phyloP scores from a whole-genome alignment of 768 basidiomycete species.

The Coprinopsis marcescibilis region DNA sequence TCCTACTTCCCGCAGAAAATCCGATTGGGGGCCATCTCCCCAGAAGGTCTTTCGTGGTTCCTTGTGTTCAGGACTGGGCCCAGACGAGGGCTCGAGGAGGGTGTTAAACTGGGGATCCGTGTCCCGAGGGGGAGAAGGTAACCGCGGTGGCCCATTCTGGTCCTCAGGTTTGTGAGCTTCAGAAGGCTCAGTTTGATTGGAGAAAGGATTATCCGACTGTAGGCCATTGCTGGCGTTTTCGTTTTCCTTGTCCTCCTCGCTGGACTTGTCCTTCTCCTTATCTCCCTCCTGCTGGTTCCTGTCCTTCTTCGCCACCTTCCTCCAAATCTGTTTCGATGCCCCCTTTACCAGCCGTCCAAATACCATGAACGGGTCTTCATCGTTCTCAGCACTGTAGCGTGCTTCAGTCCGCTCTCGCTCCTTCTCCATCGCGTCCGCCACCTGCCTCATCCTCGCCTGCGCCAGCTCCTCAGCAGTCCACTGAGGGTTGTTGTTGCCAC shows the following conservation, averaged over 20 bases:
- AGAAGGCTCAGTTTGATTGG: background rate
- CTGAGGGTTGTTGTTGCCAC: slow-evolving; percentile 1
- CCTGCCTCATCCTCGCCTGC: slow-evolving; percentile 23
- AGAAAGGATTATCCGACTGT: background rate
- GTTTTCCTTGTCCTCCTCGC: background rate
- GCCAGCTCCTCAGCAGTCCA: slow-evolving; percentile 37
- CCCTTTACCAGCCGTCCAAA: slow-evolving; percentile 49
- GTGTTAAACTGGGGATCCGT: no score
- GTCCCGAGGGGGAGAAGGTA: no score
- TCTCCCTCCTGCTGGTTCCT: slow-evolving; percentile 15
- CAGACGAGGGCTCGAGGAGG: no score
- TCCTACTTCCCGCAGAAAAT: no score
- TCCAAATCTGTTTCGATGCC: slow-evolving; percentile 47
- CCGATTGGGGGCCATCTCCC: no score
- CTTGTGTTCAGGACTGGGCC: no score
- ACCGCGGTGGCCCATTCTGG: no score
- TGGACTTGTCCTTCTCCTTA: slow-evolving; percentile 14
- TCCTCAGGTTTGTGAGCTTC: background rate
- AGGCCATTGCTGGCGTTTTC: background rate
- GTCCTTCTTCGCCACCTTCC: slow-evolving; percentile 37
- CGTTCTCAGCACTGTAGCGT: slow-evolving; percentile 17
- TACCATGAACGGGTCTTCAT: slow-evolving; percentile 41
- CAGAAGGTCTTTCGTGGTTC: no score
- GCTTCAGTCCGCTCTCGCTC: slow-evolving; percentile 12
- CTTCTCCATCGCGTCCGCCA: slow-evolving; percentile 20